Evolutionary conservation across 2,329 filamentous ascomycete genomes (phyloP).

Genomic region (Hymenoscyphus fructigenus): DNA sequence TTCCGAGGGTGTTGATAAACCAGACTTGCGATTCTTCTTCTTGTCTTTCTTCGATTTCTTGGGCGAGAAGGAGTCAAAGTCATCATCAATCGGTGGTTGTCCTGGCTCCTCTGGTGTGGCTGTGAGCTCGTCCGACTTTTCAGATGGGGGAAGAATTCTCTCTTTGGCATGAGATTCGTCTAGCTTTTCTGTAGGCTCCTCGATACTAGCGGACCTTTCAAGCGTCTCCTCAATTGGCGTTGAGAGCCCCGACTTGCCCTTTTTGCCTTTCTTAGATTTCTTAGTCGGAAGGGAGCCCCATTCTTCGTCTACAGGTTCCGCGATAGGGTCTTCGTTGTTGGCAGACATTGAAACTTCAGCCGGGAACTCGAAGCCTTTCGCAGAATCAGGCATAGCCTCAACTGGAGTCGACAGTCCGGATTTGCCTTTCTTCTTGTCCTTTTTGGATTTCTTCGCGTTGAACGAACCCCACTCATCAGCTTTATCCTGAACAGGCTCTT

Average conservation of each 20-base stretch:
- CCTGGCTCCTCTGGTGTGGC: constrained; percentile 3
- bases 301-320: constrained; percentile 18
- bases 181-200: neutral
- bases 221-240: constrained; percentile 34
- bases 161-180: neutral
- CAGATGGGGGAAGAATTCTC: neutral
- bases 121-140: neutral
- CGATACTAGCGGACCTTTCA: constrained; percentile 17
- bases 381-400: constrained; percentile 11
- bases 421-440: constrained; percentile 28
- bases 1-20: constrained; percentile 8
- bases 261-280: constrained; percentile 35
- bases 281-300: constrained; percentile 9
- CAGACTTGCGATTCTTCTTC: constrained; percentile 13
- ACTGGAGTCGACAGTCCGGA: constrained; percentile 18
- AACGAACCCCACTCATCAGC: constrained; percentile 20
- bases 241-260: constrained; percentile 18
- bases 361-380: constrained; percentile 6
- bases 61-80: neutral
- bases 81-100: constrained; percentile 7
- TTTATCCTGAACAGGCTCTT: constrained; percentile 12
- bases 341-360: neutral
- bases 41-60: constrained; percentile 19
- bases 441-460: constrained; percentile 27
- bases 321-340: neutral